Evolutionary conservation across 2,329 filamentous ascomycete genomes (phyloP).

Genomic region (Gremmenia infestans): DNA sequence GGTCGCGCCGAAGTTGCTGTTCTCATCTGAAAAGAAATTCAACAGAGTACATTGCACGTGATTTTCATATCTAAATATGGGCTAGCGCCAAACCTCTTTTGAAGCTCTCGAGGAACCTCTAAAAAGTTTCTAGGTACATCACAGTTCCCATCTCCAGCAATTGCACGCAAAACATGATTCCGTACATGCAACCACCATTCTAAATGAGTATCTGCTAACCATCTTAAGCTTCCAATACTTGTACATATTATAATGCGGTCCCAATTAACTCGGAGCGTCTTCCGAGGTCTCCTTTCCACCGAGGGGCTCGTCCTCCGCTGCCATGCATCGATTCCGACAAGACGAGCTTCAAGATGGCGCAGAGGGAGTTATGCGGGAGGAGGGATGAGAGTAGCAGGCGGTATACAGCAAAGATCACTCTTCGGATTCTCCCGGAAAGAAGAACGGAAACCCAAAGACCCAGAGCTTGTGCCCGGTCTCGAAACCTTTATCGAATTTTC

Average conservation of each 20-base stretch:
- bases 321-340: conserved; percentile 7
- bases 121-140: conserved; percentile 9
- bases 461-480: conserved; percentile 65
- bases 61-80: background rate
- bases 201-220: conserved; percentile 5
- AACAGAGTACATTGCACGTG: too few relatives aligned
- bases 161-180: conserved; percentile 16
- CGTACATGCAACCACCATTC: conserved; percentile 3
- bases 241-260: conserved; percentile 45
- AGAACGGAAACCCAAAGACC: conserved; percentile 53
- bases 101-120: background rate
- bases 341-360: background rate
- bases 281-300: conserved; percentile 51
- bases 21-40: too few relatives aligned
- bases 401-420: conserved; percentile 47
- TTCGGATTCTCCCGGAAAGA: conserved; percentile 59
- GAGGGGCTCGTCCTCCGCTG: conserved; percentile 35
- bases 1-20: too few relatives aligned
- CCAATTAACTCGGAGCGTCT: conserved; percentile 55
- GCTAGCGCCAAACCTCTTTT: background rate
- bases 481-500: conserved; percentile 65
- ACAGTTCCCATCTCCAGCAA: conserved; percentile 10
- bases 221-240: background rate
- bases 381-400: background rate
- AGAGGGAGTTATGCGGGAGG: background rate